phyloP scores from a whole-genome alignment of 2,329 filamentous ascomycete species.

The Calonectria multiphialidica region DNA sequence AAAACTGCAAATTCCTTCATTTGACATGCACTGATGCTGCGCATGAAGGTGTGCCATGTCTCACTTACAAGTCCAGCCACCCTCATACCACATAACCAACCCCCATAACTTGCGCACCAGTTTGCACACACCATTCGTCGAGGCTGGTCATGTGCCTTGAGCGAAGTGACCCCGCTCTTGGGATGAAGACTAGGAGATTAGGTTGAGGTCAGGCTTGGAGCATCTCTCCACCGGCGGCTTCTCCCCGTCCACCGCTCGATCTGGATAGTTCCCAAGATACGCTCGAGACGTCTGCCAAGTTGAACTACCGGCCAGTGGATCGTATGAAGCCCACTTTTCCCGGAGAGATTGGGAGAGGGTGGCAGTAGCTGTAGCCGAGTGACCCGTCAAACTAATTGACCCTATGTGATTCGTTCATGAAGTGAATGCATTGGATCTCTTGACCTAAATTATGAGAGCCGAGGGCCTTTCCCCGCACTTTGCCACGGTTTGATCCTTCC shows the following conservation, averaged over 20 bases:
- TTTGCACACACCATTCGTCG: not conserved
- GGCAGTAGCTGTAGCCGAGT: not conserved
- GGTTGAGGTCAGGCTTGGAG: not conserved
- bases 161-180: not conserved
- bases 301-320: not conserved
- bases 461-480: conserved; percentile 9
- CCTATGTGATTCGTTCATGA: not conserved
- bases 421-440: not conserved
- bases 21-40: not conserved
- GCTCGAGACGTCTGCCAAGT: not conserved
- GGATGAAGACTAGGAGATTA: not conserved
- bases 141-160: not conserved
- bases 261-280: not conserved
- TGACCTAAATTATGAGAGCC: not conserved
- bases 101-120: not conserved
- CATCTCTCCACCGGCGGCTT: not conserved
- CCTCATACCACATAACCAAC: not conserved
- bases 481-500: not conserved
- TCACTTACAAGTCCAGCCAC: not conserved
- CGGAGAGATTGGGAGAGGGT: not conserved
- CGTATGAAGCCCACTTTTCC: not conserved
- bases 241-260: not conserved
- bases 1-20: not conserved
- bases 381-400: not conserved
- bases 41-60: not conserved